Evolutionary conservation across 257 asterid species (phyloP).

Genomic region (Craterostigma plantagineum): DNA sequence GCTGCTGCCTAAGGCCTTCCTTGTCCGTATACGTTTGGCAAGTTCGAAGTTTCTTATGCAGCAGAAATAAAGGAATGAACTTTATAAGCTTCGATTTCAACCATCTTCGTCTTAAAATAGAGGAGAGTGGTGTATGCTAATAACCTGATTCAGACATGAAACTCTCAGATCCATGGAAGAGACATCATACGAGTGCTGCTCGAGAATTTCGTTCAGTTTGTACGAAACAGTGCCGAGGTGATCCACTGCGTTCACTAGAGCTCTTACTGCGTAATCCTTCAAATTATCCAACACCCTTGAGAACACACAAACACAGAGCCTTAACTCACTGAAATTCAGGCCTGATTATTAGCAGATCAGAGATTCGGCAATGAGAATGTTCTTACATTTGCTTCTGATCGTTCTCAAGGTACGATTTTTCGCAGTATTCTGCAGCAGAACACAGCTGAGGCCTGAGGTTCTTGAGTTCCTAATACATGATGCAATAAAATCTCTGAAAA

Average conservation of each 20-base stretch:
- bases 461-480: conserved; percentile 64
- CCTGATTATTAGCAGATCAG: too few relatives aligned
- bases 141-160: conserved; percentile 68
- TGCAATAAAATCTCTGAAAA: neutral
- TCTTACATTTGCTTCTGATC: conserved; percentile 90
- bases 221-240: conserved; percentile 91
- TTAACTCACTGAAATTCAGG: too few relatives aligned
- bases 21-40: conserved; percentile 63
- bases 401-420: conserved; percentile 69
- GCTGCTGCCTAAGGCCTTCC: conserved; percentile 94
- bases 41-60: conserved; percentile 54
- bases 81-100: too few relatives aligned
- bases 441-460: conserved; percentile 83
- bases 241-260: conserved; percentile 89
- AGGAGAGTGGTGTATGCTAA: conserved; percentile 1
- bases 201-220: conserved; percentile 72
- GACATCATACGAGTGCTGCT: conserved; percentile 55
- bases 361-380: neutral
- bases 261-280: conserved; percentile 80
- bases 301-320: conserved; percentile 8
- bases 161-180: conserved; percentile 55
- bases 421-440: conserved; percentile 94
- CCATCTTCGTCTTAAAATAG: conserved; percentile 12
- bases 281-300: conserved; percentile 78
- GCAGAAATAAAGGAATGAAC: conserved; percentile 1